A percentile compares a stretch with the other conserved stretches of the same genome.
Conservation (phyloP, 2,329 filamentous ascomycete genomes). For the Fusarium pilosicola region DNA sequence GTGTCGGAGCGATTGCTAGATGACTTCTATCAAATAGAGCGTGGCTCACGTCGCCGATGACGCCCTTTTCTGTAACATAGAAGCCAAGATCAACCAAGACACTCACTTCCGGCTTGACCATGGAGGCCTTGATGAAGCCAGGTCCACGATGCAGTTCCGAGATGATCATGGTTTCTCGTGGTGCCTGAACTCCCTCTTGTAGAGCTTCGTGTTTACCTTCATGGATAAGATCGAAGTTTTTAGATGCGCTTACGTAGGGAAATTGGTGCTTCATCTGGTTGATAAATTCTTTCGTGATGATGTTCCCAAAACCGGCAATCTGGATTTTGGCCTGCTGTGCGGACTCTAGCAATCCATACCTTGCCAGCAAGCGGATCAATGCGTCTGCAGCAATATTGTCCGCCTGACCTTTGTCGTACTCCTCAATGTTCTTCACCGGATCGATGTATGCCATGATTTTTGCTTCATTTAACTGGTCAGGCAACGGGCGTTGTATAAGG, state of each 20-base stretch:
- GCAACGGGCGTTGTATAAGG: neutral
- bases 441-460: neutral
- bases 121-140: fast-evolving
- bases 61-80: neutral
- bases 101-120: neutral
- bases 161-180: neutral
- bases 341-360: neutral
- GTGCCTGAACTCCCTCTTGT: fast-evolving
- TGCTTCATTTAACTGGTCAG: neutral
- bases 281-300: neutral
- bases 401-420: neutral
- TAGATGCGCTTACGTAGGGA: neutral
- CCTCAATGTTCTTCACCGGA: neutral
- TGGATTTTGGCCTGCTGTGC: neutral
- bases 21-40: neutral
- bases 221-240: neutral
- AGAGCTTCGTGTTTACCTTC: neutral
- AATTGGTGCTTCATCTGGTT: neutral
- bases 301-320: neutral
- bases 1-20: neutral
- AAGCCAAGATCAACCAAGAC: neutral
- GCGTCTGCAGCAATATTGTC: neutral
- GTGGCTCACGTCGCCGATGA: neutral
- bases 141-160: neutral
- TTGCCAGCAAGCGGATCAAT: neutral